Conservation (phyloP, 1,139 yeast genomes). For the Geotrichum reessii region DNA sequence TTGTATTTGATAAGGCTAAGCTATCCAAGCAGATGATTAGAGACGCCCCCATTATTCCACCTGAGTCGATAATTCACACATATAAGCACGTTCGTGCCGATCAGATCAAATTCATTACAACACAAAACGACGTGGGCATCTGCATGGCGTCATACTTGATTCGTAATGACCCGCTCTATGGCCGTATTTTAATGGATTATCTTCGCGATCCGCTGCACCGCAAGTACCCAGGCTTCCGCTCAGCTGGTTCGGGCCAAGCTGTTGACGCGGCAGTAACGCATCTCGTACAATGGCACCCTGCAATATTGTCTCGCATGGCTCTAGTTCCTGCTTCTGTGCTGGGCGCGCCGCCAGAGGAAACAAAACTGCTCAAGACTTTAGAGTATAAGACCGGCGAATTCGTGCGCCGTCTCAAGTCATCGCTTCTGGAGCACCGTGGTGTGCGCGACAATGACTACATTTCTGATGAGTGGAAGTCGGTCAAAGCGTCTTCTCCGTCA, state of each 20-base stretch:
- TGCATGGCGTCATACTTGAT: constrained; percentile 66
- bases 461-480: constrained; percentile 21
- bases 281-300: constrained; percentile 90
- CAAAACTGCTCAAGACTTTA: constrained; percentile 24
- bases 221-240: constrained; percentile 58
- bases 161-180: constrained; percentile 53
- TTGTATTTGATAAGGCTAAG: constrained; percentile 50
- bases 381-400: constrained; percentile 25
- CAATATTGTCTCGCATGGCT: constrained; percentile 60
- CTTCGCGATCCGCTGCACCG: constrained; percentile 66
- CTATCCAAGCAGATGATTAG: constrained; percentile 57
- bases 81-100: constrained; percentile 56
- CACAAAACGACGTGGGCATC: constrained; percentile 58
- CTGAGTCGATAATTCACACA: constrained; percentile 62
- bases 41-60: constrained; percentile 50
- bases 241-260: constrained; percentile 45
- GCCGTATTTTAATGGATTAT: constrained; percentile 61
- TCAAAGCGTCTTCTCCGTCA: constrained; percentile 4
- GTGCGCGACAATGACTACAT: constrained; percentile 21
- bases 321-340: constrained; percentile 38
- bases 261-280: constrained; percentile 55
- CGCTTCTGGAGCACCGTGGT: constrained; percentile 21
- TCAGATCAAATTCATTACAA: constrained; percentile 52
- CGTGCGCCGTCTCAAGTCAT: constrained; percentile 26
- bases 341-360: constrained; percentile 28